Conservation (phyloP, 352 stramenopile genomes). For the Phytopythium kandeliae region DNA sequence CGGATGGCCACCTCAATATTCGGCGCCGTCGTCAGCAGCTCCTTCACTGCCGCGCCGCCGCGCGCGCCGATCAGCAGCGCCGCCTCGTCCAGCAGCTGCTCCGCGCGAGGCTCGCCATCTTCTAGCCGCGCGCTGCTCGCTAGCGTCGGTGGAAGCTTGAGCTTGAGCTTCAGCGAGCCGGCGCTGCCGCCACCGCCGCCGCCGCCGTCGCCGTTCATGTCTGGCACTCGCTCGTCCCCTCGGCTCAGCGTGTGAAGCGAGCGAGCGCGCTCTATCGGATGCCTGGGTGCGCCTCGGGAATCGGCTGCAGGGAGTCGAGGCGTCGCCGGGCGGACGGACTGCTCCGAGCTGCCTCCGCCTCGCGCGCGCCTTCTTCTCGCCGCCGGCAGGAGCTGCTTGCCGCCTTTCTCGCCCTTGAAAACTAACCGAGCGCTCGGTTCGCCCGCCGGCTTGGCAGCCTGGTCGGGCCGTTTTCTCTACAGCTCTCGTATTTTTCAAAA, state of each 20-base stretch:
- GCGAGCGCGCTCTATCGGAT: background rate
- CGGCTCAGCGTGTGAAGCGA: background rate
- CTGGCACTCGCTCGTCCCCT: background rate
- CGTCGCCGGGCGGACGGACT: too few species aligned
- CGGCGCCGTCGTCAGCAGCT: constrained; percentile 74
- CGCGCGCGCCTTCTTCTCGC: background rate
- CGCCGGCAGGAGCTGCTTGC: too few species aligned
- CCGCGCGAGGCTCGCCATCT: too few species aligned
- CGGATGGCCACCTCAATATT: constrained; percentile 82
- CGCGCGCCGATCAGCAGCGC: constrained; percentile 64
- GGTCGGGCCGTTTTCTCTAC: background rate
- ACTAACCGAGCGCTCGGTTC: background rate
- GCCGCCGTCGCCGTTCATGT: too few species aligned
- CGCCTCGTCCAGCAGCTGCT: constrained; percentile 12
- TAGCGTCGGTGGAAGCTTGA: constrained; percentile 41
- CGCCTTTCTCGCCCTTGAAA: constrained; percentile 1
- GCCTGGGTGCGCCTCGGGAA: too few species aligned
- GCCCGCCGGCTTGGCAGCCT: too few species aligned
- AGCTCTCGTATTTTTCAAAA: background rate
- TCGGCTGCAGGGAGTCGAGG: too few species aligned
- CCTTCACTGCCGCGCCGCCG: constrained; percentile 71
- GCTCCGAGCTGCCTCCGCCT: background rate
- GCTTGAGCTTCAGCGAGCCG: constrained; percentile 57
- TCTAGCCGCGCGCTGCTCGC: constrained; percentile 13
- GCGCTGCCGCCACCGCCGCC: constrained; percentile 28